These are phyloP conservation scores for Lizonia empirigonia DNA, from an alignment of 2,329 filamentous ascomycete genomes.

Conservation along the genomic window DNA sequence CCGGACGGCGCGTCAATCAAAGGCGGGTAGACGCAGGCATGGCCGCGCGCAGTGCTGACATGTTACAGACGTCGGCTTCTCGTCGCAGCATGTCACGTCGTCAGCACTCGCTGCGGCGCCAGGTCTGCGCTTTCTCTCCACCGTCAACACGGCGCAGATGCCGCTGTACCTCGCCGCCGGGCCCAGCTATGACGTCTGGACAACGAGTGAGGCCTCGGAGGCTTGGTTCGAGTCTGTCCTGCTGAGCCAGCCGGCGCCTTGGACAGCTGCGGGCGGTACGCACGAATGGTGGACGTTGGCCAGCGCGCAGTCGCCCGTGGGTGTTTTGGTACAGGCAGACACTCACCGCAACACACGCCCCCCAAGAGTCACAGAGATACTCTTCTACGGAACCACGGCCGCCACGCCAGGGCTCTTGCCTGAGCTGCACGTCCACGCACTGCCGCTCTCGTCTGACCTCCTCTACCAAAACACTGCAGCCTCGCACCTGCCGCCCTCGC, in stretches of 20 bases:
- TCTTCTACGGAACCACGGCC: conserved; percentile 52
- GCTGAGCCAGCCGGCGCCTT: conserved; percentile 25
- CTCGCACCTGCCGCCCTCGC: conserved; percentile 16
- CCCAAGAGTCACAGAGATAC: conserved; percentile 50
- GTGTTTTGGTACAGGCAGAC: conserved; percentile 46
- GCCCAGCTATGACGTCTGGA: conserved; percentile 48
- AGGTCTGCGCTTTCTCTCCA: conserved; percentile 47
- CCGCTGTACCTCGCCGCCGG: conserved; percentile 50
- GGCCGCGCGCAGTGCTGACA: background rate
- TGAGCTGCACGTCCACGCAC: conserved; percentile 47
- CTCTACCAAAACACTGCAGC: conserved; percentile 22
- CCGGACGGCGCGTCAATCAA: conserved; percentile 30
- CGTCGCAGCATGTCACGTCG: conserved; percentile 28
- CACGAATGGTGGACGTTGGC: conserved; percentile 48
- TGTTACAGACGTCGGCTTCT: conserved; percentile 35
- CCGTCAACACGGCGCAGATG: conserved; percentile 49
- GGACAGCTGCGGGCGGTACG: conserved; percentile 3
- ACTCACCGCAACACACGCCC: conserved; percentile 2
- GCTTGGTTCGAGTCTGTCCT: conserved; percentile 50
- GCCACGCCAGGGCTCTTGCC: conserved; percentile 14
- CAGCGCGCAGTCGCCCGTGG: conserved; percentile 48
- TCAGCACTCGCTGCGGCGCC: conserved; percentile 20
- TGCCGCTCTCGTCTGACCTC: conserved; percentile 53
- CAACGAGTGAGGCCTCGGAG: conserved; percentile 40
- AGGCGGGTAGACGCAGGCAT: conserved; percentile 22